Evolutionary conservation across 495 filamentous ascomycete species (phyloP).

Genomic region (Aspergillus homomorphus): DNA sequence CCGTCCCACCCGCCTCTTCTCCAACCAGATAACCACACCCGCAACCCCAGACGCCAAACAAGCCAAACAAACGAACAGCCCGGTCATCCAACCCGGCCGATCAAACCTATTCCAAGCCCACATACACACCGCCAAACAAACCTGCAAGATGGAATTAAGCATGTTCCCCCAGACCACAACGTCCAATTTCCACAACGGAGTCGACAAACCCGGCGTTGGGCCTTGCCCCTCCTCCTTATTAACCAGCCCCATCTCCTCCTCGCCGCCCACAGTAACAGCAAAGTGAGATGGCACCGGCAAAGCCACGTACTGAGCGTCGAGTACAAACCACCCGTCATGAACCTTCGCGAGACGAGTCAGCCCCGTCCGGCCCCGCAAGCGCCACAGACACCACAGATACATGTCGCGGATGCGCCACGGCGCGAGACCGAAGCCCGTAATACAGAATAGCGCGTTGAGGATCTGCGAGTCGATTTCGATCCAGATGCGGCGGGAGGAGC

Average conservation of each 20-base stretch:
- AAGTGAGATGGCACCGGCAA: background rate
- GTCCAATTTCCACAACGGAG: slow-evolving; percentile 71
- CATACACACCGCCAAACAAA: slow-evolving; percentile 69
- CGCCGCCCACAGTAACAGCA: too few relatives aligned
- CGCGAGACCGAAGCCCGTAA: slow-evolving; percentile 78
- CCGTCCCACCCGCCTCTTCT: slow-evolving; percentile 27
- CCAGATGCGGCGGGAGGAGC: slow-evolving; percentile 73
- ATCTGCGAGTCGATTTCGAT: slow-evolving; percentile 84
- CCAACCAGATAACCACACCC: slow-evolving; percentile 64
- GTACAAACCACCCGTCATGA: slow-evolving; percentile 66
- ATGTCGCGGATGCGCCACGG: slow-evolving; percentile 84
- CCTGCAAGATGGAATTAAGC: slow-evolving; percentile 73
- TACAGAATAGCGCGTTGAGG: slow-evolving; percentile 80
- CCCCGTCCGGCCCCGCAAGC: slow-evolving; percentile 52
- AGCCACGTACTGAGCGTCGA: background rate
- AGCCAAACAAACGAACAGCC: slow-evolving; percentile 67
- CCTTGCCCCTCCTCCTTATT: too few relatives aligned
- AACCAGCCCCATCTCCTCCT: too few relatives aligned
- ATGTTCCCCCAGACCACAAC: slow-evolving; percentile 74
- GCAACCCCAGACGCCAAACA: slow-evolving; percentile 66
- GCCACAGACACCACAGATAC: slow-evolving; percentile 64
- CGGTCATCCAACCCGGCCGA: slow-evolving; percentile 71
- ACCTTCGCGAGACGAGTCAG: slow-evolving; percentile 56
- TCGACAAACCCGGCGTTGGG: slow-evolving; percentile 31
- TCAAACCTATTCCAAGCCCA: slow-evolving; percentile 70